These are phyloP conservation scores for Chenopodium album DNA, from an alignment of 148 eudicot genomes.

Conservation along the genomic window DNA sequence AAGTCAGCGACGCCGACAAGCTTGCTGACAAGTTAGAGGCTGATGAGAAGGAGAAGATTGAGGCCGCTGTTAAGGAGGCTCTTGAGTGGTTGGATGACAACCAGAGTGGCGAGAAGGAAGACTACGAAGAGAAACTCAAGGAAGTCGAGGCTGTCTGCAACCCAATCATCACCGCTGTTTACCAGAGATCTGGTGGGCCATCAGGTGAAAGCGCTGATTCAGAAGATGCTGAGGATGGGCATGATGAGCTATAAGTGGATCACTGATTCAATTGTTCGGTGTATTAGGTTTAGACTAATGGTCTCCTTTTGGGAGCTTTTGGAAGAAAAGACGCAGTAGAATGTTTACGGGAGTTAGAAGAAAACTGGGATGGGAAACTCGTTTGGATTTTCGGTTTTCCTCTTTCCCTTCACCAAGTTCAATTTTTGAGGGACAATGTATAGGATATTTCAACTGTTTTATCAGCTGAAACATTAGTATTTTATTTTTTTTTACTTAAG, in stretches of 20 bases:
- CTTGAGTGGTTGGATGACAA: slow-evolving; percentile 70
- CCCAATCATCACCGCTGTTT: slow-evolving; percentile 56
- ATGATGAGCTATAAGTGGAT: slow-evolving; percentile 49
- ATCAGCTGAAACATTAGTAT: slow-evolving; percentile 8
- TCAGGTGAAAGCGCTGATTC: slow-evolving; percentile 34
- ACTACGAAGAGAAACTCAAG: slow-evolving; percentile 63
- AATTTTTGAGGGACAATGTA: slow-evolving; percentile 31
- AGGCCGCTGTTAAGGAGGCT: slow-evolving; percentile 60
- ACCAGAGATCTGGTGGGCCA: slow-evolving; percentile 63
- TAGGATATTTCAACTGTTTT: slow-evolving; percentile 27
- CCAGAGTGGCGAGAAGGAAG: slow-evolving; percentile 60
- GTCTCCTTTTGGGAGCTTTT: slow-evolving; percentile 17
- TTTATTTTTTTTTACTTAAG: background rate
- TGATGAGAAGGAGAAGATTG: slow-evolving; percentile 66
- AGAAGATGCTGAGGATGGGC: slow-evolving; percentile 41
- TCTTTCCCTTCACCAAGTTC: slow-evolving; percentile 15
- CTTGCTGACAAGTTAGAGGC: slow-evolving; percentile 59
- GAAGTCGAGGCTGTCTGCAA: slow-evolving; percentile 79
- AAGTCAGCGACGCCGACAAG: slow-evolving; percentile 51
- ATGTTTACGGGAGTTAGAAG: slow-evolving; percentile 7
- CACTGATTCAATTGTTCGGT: background rate
- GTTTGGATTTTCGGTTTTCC: background rate
- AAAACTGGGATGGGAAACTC: slow-evolving; percentile 11
- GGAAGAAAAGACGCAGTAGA: slow-evolving; percentile 18
- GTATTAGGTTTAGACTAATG: slow-evolving; percentile 25